Base-by-base conservation (phyloP, 768 basidiomycete genomes). In the Peribolospora kevripleyi region DNA sequence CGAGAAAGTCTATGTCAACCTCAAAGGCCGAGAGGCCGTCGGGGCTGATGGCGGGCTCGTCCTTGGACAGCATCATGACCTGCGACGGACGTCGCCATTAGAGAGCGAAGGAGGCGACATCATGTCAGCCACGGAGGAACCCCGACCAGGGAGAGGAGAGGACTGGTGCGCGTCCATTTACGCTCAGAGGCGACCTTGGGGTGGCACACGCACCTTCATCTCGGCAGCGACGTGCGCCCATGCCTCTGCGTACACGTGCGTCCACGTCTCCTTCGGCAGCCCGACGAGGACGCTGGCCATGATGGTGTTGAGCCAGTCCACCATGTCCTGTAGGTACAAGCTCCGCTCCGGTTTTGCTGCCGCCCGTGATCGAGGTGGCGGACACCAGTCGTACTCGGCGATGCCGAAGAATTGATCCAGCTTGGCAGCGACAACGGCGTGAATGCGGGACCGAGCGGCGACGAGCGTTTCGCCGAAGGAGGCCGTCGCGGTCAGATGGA, bases 241-340 rank as follows among this genome's bases (percentile, higher is more conserved):
- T 10, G 93, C 90, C 48, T 78, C 81, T 59, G 76, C 77, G 66
- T 93, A 98, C 7, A 84, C 85, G 60, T 84, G 79, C 53, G 86
- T 82, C 68, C 88, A 90, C 70, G 86, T 81, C 7, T 70, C 68
- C 55, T 88, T 83, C 55, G 83, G 80, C 69, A 97, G 57, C 74
- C 76, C 60, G 81, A 78, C 56, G 78, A 85, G 66, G 2, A 70
- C 68, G 48, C 64, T 65, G 55, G 97, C 93, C 50, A 98, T 86
- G 54, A 93, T 84, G 2, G 90, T 93, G 45, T 82, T 90, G 53
- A 97, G 74, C 83, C 90, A 98, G 65, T 87, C 88, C 65, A 91
- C 77, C 62, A 97, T 76, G 66, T 95, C 91, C 65, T 86, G 82
- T 3, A 97, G 73, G 68, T 95, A 95, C 75, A 82, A 81, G 75